phyloP scores from a whole-genome alignment of 345 rosid species.

The Eucalyptus cloeziana region DNA sequence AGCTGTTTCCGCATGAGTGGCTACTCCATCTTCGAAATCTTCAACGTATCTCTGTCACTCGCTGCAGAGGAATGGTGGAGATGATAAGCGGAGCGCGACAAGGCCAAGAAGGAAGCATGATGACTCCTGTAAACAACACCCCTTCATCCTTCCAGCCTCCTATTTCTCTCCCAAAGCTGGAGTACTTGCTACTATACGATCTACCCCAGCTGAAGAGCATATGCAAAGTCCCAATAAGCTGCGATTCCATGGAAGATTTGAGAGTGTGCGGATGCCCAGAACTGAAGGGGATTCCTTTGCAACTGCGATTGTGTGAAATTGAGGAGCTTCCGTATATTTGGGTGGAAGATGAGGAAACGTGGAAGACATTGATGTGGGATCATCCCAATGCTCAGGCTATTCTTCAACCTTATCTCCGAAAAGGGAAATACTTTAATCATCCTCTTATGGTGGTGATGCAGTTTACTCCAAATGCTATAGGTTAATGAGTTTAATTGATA shows the following conservation, averaged over 20 bases:
- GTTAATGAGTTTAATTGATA: not conserved
- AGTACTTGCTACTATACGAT: accelerated
- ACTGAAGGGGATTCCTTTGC: not conserved
- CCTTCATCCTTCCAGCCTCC: not conserved
- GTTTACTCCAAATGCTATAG: accelerated
- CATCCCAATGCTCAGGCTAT: no score
- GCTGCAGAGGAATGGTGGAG: not conserved
- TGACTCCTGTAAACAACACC: not conserved
- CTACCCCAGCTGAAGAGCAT: not conserved
- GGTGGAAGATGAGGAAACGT: no score
- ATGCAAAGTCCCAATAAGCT: not conserved
- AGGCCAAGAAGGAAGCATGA: not conserved
- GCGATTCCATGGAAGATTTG: not conserved
- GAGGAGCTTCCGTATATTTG: no score
- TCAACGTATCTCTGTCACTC: accelerated
- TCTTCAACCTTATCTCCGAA: no score
- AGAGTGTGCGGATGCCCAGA: accelerated
- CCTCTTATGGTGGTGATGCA: no score
- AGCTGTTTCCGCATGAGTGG: not conserved
- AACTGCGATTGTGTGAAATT: not conserved
- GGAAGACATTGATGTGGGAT: no score
- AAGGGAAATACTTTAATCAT: accelerated
- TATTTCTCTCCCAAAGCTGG: not conserved
- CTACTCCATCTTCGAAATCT: not conserved
- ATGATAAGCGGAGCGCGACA: not conserved